phyloP scores from a whole-genome alignment of 139 green algal genomes.

The Chlamydomonas sp. region DNA sequence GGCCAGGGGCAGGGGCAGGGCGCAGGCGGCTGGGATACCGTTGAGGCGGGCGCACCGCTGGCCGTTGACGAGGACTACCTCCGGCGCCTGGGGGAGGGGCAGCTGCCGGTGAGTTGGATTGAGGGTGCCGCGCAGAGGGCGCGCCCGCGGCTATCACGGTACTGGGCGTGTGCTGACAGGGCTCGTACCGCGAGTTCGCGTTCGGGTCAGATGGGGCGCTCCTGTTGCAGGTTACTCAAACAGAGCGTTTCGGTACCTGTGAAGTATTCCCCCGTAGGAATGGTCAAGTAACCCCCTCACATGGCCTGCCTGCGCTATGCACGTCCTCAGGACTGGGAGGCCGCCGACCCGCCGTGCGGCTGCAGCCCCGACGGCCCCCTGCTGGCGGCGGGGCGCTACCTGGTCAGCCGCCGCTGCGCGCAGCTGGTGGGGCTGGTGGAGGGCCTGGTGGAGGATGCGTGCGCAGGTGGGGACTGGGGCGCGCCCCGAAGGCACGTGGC shows the following conservation, averaged over 20 bases:
- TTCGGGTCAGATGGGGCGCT: no score
- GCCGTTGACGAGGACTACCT: constrained; percentile 19
- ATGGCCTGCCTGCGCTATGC: no score
- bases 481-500: no score
- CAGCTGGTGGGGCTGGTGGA: neutral
- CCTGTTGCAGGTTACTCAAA: no score
- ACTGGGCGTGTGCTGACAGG: no score
- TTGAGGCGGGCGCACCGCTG: neutral
- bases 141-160: no score
- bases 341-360: constrained; percentile 13
- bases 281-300: neutral
- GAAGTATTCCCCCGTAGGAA: no score
- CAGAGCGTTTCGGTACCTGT: no score
- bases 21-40: constrained; percentile 4
- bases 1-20: neutral
- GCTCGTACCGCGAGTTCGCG: no score
- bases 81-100: constrained; percentile 16
- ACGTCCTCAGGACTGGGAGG: constrained; percentile 28
- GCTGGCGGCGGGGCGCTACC: constrained; percentile 16
- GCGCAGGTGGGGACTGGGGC: neutral
- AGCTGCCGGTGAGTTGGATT: constrained; percentile 8
- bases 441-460: constrained; percentile 27
- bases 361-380: neutral
- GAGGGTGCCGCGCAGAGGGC: no score
- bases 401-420: neutral